Evolutionary conservation across 2,329 filamentous ascomycete genomes (phyloP).

Genomic region (Torrubiellomyces zombiae): DNA sequence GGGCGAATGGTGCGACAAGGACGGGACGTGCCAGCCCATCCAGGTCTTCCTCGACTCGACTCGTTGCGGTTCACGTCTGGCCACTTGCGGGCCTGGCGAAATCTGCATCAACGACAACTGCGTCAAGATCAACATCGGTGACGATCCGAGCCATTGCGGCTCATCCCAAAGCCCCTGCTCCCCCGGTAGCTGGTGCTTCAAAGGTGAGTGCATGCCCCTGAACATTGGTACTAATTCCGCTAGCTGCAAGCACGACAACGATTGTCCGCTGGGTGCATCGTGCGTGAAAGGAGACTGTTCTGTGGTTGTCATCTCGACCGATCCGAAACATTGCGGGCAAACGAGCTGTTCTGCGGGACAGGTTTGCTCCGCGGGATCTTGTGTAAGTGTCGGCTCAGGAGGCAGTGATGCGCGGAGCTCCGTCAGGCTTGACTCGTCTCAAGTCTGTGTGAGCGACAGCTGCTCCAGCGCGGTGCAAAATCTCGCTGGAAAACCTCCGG

Average conservation of each 20-base stretch:
- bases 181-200: conserved; percentile 8
- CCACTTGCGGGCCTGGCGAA: conserved; percentile 4
- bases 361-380: too few relatives aligned
- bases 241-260: not conserved
- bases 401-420: too few relatives aligned
- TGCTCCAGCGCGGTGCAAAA: too few relatives aligned
- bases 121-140: conserved; percentile 6
- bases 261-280: not conserved
- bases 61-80: conserved; percentile 2
- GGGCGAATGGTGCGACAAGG: too few relatives aligned
- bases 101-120: conserved; percentile 7
- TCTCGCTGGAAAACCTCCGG: too few relatives aligned
- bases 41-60: conserved; percentile 5
- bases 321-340: not conserved
- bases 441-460: too few relatives aligned
- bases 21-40: conserved; percentile 5
- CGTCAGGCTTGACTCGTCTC: too few relatives aligned
- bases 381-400: too few relatives aligned
- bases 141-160: conserved; percentile 6
- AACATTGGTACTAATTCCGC: conserved; percentile 6
- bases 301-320: not conserved
- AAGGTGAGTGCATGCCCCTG: conserved; percentile 6
- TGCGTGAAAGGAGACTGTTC: not conserved
- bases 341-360: too few relatives aligned
- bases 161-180: conserved; percentile 4